Evolutionary conservation across 805 yeast species (phyloP).

Genomic region (Yarrowia sp.): DNA sequence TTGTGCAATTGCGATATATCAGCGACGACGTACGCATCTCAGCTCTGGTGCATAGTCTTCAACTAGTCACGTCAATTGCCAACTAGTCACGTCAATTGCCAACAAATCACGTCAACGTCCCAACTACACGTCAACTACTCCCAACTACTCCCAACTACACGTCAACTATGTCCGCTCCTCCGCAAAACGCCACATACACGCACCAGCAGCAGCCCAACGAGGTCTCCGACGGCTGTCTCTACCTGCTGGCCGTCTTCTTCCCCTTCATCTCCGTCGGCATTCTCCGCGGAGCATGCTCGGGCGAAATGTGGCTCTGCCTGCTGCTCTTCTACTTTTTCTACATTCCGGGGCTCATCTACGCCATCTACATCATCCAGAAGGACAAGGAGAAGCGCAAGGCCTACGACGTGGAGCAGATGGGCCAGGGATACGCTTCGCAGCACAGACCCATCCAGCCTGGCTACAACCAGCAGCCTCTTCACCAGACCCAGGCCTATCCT

Average conservation of each 20-base stretch:
- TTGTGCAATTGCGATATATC: too few species aligned
- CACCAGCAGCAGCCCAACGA: not conserved
- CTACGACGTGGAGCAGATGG: not conserved
- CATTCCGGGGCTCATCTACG: not conserved
- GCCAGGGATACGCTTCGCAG: constrained; percentile 2
- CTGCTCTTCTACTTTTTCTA: not conserved
- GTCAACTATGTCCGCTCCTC: not conserved
- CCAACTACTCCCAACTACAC: too few species aligned
- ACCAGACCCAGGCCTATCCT: not conserved
- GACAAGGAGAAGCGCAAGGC: not conserved
- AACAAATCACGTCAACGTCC: too few species aligned
- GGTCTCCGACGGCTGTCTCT: not conserved
- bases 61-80: too few species aligned
- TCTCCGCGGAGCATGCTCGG: not conserved
- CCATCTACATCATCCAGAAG: not conserved
- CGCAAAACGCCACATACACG: not conserved
- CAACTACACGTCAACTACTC: too few species aligned
- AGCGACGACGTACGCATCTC: too few species aligned
- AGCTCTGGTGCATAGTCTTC: too few species aligned
- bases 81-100: too few species aligned
- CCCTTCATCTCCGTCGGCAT: not conserved
- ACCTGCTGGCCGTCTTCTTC: not conserved
- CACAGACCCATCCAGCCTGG: not conserved
- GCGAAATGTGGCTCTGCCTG: not conserved
- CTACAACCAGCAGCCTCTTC: not conserved